Percentiles rank a stretch among this genome's conserved stretches.
These are phyloP conservation scores for Kwoniella pini DNA, from an alignment of 768 basidiomycete genomes.

Conservation along the genomic window DNA sequence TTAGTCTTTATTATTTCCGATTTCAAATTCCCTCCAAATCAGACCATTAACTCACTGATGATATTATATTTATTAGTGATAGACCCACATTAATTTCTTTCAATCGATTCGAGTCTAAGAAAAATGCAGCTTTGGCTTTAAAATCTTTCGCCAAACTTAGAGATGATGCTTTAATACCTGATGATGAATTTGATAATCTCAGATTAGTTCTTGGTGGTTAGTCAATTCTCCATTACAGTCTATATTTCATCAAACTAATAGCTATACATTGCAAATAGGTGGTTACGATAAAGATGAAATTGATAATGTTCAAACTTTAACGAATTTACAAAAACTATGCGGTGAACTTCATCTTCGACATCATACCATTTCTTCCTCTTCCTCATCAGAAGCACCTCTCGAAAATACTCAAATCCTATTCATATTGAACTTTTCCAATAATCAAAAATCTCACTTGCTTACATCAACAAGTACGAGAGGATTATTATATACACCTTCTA, in stretches of 20 bases:
- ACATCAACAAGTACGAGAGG: constrained; percentile 66
- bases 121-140: constrained; percentile 81
- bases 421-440: constrained; percentile 84
- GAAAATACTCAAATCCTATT: constrained; percentile 68
- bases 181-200: constrained; percentile 52
- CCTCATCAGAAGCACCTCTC: constrained; percentile 3
- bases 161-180: constrained; percentile 25
- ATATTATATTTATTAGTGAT: constrained; percentile 54
- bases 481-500: constrained; percentile 87
- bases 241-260: too few relatives aligned
- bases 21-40: too few relatives aligned
- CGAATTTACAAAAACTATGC: constrained; percentile 64
- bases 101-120: constrained; percentile 95
- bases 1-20: constrained; percentile 22
- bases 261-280: constrained; percentile 63
- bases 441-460: constrained; percentile 80
- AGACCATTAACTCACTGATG: too few relatives aligned
- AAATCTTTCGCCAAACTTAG: constrained; percentile 68
- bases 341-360: constrained; percentile 61
- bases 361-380: constrained; percentile 24
- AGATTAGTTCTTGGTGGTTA: constrained; percentile 79
- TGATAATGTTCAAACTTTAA: constrained; percentile 74
- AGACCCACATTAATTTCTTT: constrained; percentile 76
- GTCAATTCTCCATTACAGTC: constrained; percentile 13
- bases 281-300: constrained; percentile 85